phyloP scores from a whole-genome alignment of 257 asterid species.

The Przewalskia tangutica region DNA sequence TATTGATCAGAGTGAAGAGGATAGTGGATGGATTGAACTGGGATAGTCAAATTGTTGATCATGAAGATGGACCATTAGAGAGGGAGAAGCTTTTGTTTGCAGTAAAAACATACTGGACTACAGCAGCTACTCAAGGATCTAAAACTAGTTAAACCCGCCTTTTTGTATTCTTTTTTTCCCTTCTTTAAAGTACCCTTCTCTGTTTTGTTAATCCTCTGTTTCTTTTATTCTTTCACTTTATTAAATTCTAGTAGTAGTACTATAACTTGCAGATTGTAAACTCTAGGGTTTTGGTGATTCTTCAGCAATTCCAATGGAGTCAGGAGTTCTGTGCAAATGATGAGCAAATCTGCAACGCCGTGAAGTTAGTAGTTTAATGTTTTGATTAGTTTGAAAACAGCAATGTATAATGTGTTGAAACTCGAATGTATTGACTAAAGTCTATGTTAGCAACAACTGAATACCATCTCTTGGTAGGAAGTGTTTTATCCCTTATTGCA shows the following conservation, averaged over 20 bases:
- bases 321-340: neutral
- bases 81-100: slow-evolving; percentile 80
- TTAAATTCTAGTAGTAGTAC: neutral
- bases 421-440: neutral
- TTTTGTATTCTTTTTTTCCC: too few relatives aligned
- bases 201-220: neutral
- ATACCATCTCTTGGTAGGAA: neutral
- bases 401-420: neutral
- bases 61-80: slow-evolving; percentile 77
- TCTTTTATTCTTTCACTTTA: neutral
- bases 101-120: slow-evolving; percentile 64
- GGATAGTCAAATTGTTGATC: slow-evolving; percentile 75
- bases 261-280: neutral
- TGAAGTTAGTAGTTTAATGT: neutral
- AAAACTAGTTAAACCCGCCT: neutral
- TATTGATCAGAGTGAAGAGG: slow-evolving; percentile 48
- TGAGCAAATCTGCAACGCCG: neutral
- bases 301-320: neutral
- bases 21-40: slow-evolving; percentile 67
- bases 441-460: neutral
- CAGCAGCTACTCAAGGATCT: slow-evolving; percentile 31
- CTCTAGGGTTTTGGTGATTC: neutral
- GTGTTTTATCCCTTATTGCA: neutral
- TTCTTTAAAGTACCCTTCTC: neutral
- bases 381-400: neutral